Evolutionary conservation across 345 rosid genomes (phyloP).

Genomic region (Moricandia moricandioides): DNA sequence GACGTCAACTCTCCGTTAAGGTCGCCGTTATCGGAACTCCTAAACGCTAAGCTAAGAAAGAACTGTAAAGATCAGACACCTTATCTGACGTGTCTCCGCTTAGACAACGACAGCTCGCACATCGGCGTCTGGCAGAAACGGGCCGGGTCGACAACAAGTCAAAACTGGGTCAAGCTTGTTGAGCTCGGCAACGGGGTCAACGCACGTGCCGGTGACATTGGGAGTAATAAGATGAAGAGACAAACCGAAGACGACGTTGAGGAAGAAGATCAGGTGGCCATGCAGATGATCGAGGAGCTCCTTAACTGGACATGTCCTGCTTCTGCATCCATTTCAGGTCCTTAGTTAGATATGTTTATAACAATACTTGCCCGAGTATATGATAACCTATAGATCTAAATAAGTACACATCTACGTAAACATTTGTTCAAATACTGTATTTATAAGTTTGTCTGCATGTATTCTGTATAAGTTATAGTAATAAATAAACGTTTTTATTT

Average conservation of each 20-base stretch:
- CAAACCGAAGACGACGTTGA: conserved; percentile 18
- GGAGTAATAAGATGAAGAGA: not conserved
- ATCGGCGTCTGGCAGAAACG: conserved; percentile 81
- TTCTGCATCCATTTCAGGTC: conserved; percentile 17
- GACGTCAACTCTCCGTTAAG: conserved; percentile 16
- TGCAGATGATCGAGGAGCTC: conserved; percentile 81
- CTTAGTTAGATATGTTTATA: not conserved
- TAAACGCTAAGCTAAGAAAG: conserved; percentile 56
- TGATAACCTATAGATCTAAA: not conserved
- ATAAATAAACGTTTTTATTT: not conserved
- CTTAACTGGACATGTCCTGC: conserved; percentile 54
- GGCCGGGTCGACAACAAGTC: conserved; percentile 51
- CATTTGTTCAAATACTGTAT: not conserved
- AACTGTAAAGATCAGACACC: conserved; percentile 57
- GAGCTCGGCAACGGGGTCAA: conserved; percentile 48
- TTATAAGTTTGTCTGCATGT: not conserved
- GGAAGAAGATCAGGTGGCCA: conserved; percentile 57
- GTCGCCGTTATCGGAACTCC: conserved; percentile 41
- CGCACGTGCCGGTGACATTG: not conserved
- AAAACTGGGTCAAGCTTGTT: conserved; percentile 68
- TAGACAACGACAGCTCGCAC: conserved; percentile 61
- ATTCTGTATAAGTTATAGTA: not conserved
- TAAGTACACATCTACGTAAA: conserved; percentile 9
- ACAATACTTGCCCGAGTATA: not conserved
- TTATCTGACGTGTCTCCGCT: conserved; percentile 67